Conservation (phyloP, 257 asterid species). For the Przewalskia tangutica region DNA sequence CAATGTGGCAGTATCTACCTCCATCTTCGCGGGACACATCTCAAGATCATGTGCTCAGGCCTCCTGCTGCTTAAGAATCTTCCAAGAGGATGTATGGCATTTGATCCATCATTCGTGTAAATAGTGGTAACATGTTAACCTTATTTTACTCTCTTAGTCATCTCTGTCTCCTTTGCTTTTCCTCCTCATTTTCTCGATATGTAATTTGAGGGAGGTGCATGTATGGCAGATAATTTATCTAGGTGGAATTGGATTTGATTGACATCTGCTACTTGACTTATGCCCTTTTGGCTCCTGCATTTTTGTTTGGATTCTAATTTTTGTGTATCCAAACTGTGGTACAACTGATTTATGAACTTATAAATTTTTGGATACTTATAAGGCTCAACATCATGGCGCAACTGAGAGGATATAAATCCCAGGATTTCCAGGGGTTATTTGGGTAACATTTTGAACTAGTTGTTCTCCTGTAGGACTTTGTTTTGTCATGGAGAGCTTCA, state of each 20-base stretch:
- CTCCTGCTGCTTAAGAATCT: constrained; percentile 71
- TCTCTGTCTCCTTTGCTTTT: background rate
- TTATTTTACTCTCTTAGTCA: background rate
- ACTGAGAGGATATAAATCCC: background rate
- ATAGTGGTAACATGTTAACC: background rate
- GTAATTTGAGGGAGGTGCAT: constrained; percentile 6
- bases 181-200: background rate
- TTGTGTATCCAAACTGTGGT: background rate
- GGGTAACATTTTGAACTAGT: background rate
- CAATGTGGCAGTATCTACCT: constrained; percentile 83
- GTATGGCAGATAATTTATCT: background rate
- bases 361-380: background rate
- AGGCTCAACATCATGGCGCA: background rate
- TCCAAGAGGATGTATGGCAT: constrained; percentile 2
- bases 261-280: background rate
- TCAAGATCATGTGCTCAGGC: constrained; percentile 66
- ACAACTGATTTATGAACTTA: background rate
- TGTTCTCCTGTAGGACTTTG: background rate
- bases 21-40: constrained; percentile 61
- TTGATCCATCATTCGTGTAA: constrained; percentile 1
- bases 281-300: background rate
- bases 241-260: constrained; percentile 3
- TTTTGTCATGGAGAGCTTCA: background rate
- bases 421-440: background rate
- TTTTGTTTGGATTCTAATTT: background rate